Conservation (phyloP, 83 land plant genomes). For the Picea abies region DNA sequence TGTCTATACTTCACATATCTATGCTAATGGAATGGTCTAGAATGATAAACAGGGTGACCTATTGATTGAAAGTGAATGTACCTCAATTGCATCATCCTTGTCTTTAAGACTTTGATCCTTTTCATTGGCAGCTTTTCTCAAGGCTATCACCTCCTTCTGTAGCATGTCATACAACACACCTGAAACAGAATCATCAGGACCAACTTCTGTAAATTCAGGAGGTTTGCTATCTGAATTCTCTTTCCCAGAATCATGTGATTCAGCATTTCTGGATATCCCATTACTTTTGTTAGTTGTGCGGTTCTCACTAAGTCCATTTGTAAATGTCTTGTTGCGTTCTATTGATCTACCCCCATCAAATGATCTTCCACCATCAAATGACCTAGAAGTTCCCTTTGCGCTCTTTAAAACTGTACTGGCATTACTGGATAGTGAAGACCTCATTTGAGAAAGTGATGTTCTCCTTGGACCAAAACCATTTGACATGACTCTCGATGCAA, state of each 20-base stretch:
- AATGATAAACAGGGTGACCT: too few relatives aligned
- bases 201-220: constrained; percentile 24
- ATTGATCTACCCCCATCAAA: constrained; percentile 20
- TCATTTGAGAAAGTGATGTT: constrained; percentile 52
- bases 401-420: constrained; percentile 55
- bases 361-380: constrained; percentile 64
- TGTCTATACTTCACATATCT: too few relatives aligned
- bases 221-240: constrained; percentile 37
- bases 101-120: constrained; percentile 72
- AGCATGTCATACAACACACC: constrained; percentile 66
- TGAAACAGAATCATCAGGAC: constrained; percentile 58
- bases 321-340: constrained; percentile 24
- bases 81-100: constrained; percentile 85
- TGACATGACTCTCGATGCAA: constrained; percentile 40
- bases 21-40: not conserved
- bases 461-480: constrained; percentile 60
- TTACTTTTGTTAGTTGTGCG: constrained; percentile 16
- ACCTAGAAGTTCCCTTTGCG: constrained; percentile 66
- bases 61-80: constrained; percentile 7
- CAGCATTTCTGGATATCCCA: constrained; percentile 5
- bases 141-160: constrained; percentile 67
- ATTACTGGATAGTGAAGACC: constrained; percentile 46
- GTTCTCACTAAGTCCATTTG: constrained; percentile 33
- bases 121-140: constrained; percentile 73
- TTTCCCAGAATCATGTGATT: constrained; percentile 20